A percentile compares a stretch with the other conserved stretches of the same genome.
Evolutionary conservation across 2,329 filamentous ascomycete genomes (phyloP).

Genomic region (Seiridium unicorne): DNA sequence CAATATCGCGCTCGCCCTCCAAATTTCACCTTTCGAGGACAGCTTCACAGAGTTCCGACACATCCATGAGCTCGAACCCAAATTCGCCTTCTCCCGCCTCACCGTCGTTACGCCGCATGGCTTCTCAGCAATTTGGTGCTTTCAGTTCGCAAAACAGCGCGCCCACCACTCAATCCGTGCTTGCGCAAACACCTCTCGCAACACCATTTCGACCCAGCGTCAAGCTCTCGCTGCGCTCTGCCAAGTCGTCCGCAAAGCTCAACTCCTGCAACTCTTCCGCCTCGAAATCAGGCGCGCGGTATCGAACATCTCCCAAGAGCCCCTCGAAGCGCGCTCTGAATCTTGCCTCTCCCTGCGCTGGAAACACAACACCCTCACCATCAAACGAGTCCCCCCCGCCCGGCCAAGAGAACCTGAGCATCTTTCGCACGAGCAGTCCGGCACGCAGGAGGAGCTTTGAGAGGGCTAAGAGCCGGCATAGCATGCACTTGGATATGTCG

Average conservation of each 20-base stretch:
- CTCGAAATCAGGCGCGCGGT: constrained; percentile 56
- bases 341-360: constrained; percentile 63
- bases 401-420: constrained; percentile 42
- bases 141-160: constrained; percentile 35
- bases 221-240: constrained; percentile 64
- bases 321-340: constrained; percentile 76
- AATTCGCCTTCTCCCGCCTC: constrained; percentile 58
- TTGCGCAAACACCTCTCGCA: constrained; percentile 49
- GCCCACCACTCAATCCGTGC: constrained; percentile 22
- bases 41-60: constrained; percentile 43
- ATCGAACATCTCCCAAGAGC: constrained; percentile 74
- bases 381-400: constrained; percentile 39
- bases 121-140: constrained; percentile 49
- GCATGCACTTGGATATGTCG: constrained; percentile 56
- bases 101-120: constrained; percentile 37
- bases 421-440: constrained; percentile 34
- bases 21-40: constrained; percentile 68
- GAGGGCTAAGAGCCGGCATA: constrained; percentile 48
- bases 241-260: constrained; percentile 57
- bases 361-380: constrained; percentile 60
- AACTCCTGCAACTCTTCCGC: constrained; percentile 22
- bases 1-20: constrained; percentile 89
- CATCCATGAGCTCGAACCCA: constrained; percentile 42
- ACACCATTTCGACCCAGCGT: constrained; percentile 66
- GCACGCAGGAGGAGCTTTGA: constrained; percentile 43